Evolutionary conservation across 305 asterid genomes (phyloP).

Genomic region (Fraxinus xanthoxyloides): DNA sequence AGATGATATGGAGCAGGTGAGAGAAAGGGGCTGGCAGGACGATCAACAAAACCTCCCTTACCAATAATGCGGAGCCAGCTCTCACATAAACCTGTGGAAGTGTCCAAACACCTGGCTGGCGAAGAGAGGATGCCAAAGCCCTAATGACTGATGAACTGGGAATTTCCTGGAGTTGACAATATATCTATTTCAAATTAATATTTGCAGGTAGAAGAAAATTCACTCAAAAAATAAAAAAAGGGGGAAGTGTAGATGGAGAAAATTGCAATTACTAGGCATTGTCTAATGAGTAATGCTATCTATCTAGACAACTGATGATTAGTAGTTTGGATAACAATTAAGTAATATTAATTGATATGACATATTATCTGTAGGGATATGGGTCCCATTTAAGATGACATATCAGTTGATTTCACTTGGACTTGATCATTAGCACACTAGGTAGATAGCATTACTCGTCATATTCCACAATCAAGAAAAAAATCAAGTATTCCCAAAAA

Average conservation of each 20-base stretch:
- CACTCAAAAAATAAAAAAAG: neutral
- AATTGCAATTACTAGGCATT: neutral
- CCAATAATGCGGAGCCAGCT: constrained; percentile 78
- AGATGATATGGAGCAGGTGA: neutral
- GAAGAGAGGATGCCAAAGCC: constrained; percentile 60
- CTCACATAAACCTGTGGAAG: constrained; percentile 67
- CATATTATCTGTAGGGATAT: neutral
- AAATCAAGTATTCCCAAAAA: neutral
- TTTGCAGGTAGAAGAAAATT: neutral
- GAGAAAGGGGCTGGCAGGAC: neutral
- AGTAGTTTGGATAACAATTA: neutral
- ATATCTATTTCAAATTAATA: neutral
- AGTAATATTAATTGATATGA: too few relatives aligned
- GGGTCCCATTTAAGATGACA: neutral
- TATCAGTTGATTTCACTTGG: neutral
- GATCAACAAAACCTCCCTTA: constrained; percentile 34
- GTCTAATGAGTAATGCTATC: neutral
- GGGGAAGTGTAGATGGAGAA: neutral
- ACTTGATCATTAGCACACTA: neutral
- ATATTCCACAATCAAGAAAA: neutral
- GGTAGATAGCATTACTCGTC: neutral
- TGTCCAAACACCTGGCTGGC: constrained; percentile 59
- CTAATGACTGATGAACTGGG: constrained; percentile 57
- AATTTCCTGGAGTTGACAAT: constrained; percentile 52
- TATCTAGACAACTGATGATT: neutral